Conservation (phyloP, 2,329 filamentous ascomycete genomes). For the Diaporthe sp. region DNA sequence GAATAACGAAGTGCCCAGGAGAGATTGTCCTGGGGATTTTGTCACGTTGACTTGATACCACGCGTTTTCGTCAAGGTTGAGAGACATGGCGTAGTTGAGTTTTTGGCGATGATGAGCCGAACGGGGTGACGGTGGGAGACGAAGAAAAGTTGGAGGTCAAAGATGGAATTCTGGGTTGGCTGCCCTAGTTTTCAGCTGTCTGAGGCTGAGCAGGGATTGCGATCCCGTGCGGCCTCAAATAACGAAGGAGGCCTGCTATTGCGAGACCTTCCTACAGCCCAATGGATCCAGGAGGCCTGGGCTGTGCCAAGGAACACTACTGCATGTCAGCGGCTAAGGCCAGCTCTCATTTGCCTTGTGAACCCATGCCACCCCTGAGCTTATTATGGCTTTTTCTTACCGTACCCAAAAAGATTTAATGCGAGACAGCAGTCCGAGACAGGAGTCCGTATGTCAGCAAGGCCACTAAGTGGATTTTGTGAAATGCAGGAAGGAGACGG, state of each 20-base stretch:
- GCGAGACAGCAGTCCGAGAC: neutral
- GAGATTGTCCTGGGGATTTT: neutral
- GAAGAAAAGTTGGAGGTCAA: neutral
- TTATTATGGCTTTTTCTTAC: neutral
- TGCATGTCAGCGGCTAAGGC: neutral
- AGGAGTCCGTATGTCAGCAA: neutral
- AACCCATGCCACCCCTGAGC: neutral
- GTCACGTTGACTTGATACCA: slow-evolving; percentile 37
- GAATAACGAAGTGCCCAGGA: slow-evolving; percentile 20
- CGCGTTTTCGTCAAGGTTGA: slow-evolving; percentile 27
- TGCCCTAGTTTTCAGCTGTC: neutral
- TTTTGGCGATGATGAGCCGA: neutral
- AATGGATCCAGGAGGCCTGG: neutral
- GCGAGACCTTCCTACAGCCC: neutral
- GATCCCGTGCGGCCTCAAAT: neutral
- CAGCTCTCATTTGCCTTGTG: neutral
- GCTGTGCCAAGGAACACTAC: neutral
- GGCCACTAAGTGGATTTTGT: too few relatives aligned
- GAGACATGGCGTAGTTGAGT: slow-evolving; percentile 31
- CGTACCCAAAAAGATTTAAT: neutral
- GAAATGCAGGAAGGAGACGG: too few relatives aligned
- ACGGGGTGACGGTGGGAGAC: neutral
- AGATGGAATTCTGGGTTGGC: neutral
- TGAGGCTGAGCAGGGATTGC: neutral
- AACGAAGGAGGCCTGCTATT: neutral